A percentile compares a stretch with the other conserved stretches of the same genome.
phyloP scores from a whole-genome alignment of 768 basidiomycete genomes.

The Termitomyces sp. region DNA sequence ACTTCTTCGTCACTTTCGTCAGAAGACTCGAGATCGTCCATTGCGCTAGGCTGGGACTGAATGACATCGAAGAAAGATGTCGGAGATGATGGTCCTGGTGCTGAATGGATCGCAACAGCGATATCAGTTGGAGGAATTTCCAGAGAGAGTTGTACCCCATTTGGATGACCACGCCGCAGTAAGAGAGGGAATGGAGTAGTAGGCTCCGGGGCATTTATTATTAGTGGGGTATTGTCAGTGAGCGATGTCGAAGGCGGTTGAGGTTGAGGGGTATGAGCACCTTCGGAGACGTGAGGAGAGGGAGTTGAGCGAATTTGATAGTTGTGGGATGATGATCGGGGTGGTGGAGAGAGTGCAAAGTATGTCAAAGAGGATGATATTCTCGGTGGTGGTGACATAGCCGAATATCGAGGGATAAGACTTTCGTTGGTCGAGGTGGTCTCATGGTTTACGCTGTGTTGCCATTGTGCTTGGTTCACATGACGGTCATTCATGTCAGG shows the following conservation, averaged over 20 bases:
- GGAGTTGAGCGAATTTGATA: constrained; percentile 21
- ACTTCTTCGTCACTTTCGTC: constrained; percentile 38
- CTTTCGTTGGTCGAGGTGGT: constrained; percentile 21
- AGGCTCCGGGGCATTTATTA: constrained; percentile 41
- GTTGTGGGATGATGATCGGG: constrained; percentile 34
- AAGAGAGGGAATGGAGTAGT: constrained; percentile 37
- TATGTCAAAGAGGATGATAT: constrained; percentile 60
- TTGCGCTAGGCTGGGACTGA: constrained; percentile 64
- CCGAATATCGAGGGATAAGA: constrained; percentile 31
- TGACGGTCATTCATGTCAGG: constrained; percentile 28
- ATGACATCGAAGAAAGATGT: constrained; percentile 76
- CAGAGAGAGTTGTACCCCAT: constrained; percentile 31
- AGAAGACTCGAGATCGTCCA: constrained; percentile 70
- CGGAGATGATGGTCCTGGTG: constrained; percentile 62
- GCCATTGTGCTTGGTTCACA: constrained; percentile 24
- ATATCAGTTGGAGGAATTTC: constrained; percentile 44
- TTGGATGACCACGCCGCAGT: constrained; percentile 26
- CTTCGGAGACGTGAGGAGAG: constrained; percentile 21
- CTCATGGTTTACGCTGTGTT: constrained; percentile 24
- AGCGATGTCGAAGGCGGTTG: constrained; percentile 13
- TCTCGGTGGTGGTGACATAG: constrained; percentile 59
- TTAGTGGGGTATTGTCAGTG: constrained; percentile 27
- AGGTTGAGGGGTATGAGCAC: constrained; percentile 15
- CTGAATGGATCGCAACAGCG: constrained; percentile 50
- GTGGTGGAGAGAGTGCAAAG: constrained; percentile 57